These are phyloP conservation scores for Saccharomyces jurei DNA, from an alignment of 805 yeast genomes.

Conservation along the genomic window DNA sequence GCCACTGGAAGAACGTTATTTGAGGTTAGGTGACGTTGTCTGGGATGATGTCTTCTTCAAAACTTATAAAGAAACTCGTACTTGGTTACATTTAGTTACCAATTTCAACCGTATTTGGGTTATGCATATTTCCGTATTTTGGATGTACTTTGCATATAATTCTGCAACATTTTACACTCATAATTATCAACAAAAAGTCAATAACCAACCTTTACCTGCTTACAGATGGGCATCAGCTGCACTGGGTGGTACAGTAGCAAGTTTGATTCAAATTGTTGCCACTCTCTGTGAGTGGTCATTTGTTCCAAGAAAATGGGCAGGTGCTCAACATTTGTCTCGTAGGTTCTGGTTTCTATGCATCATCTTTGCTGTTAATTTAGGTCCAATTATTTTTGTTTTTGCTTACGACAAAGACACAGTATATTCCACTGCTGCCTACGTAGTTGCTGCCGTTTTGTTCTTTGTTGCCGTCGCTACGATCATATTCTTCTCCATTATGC, in stretches of 20 bases:
- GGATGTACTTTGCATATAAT: conserved; percentile 93
- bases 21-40: conserved; percentile 80
- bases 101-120: conserved; percentile 98
- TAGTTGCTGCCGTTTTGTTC: conserved; percentile 79
- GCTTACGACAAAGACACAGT: conserved; percentile 65
- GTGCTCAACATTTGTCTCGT: conserved; percentile 93
- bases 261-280: conserved; percentile 73
- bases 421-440: conserved; percentile 63
- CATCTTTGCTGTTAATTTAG: conserved; percentile 65
- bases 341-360: conserved; percentile 68
- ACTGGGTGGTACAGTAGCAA: conserved; percentile 84
- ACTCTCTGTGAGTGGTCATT: conserved; percentile 90
- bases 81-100: conserved; percentile 93
- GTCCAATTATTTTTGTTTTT: conserved; percentile 79
- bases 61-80: conserved; percentile 90
- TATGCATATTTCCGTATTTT: conserved; percentile 78
- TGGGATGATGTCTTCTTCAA: conserved; percentile 92
- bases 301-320: conserved; percentile 98
- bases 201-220: conserved; percentile 84
- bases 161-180: conserved; percentile 87
- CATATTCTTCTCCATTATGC: conserved; percentile 86
- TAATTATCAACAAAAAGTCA: conserved; percentile 71
- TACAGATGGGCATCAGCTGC: conserved; percentile 91
- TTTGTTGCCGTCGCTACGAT: conserved; percentile 80
- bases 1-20: conserved; percentile 83